Evolutionary conservation across 768 basidiomycete genomes (phyloP), one percentile per base, ranked within the genome.

Genomic region (Pholiota molesta): DNA sequence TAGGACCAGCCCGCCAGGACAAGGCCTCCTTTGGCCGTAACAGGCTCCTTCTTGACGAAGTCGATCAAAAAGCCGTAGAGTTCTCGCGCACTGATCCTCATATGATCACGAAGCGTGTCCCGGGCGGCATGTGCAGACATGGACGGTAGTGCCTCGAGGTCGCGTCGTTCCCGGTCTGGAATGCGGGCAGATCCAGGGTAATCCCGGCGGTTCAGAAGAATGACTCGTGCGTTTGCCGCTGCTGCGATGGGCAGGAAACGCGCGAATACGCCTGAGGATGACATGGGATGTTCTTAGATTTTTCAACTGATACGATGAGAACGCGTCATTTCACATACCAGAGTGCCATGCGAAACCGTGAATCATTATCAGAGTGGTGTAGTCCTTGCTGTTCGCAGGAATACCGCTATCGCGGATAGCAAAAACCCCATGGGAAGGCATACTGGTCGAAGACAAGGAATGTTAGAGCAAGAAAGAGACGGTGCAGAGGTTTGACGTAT

Each of bases 141-240:
- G 19, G 52, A 53, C 40, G 59, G 33, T 53, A 60, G 17, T 35
- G 52, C 37, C 31, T 54, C 52, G 59, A 60, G 59, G 21, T 39
- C 52, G 26, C 52, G 52, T 26, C 59, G 59, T 54, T 60, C 59
- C 52, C 54, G 16, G 51, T 60, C 59, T 14, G 52, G 42, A 26
- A 60, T 53, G 40, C 52, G 59, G 19, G 59, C 53, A 17, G 59
- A 53, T 53, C 59, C 59, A 13, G 59, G 59, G 35, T 60, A 60
- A 37, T 60, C 59, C 52, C 52, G 59, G 21, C 59, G 59, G 59
- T 60, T 60, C 26, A 53, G 29, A 54, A 54, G 40, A 60, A 60
- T 21, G 28, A 60, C 37, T 16, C 59, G 52, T 14, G 53, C 52
- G 26, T 60, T 60, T 35, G 53, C 53, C 40, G 59, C 59, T 35